Evolutionary conservation across 2,329 filamentous ascomycete species (phyloP).

Genomic region (Exophiala viscosa): DNA sequence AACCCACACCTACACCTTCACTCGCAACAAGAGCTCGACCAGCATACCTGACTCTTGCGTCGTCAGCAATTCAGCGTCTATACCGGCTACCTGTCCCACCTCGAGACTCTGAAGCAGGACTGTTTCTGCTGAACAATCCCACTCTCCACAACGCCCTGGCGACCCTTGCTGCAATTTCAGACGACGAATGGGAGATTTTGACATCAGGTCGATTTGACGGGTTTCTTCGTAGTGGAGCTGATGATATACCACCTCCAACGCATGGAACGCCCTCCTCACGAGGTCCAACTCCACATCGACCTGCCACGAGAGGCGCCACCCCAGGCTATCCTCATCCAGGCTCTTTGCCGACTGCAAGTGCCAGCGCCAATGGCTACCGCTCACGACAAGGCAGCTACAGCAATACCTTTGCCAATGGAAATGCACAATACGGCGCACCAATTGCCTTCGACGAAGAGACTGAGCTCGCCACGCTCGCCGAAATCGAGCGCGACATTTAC

Average conservation of each 20-base stretch:
- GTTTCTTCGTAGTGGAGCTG: constrained; percentile 89
- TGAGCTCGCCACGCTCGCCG: constrained; percentile 82
- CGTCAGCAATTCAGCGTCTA: constrained; percentile 74
- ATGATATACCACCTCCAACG: constrained; percentile 45
- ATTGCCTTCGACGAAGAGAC: constrained; percentile 93
- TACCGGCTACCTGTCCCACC: constrained; percentile 72
- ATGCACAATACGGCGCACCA: constrained; percentile 61
- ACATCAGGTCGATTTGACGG: constrained; percentile 92
- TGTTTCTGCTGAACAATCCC: constrained; percentile 80
- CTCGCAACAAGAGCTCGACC: constrained; percentile 63
- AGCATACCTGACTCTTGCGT: constrained; percentile 70
- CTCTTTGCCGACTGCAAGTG: constrained; percentile 36
- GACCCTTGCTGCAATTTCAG: constrained; percentile 81
- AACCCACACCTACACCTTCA: constrained; percentile 60
- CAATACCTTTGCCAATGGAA: constrained; percentile 48
- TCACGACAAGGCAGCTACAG: constrained; percentile 40
- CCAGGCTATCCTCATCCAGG: constrained; percentile 35
- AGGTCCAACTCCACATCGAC: constrained; percentile 22
- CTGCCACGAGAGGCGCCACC: constrained; percentile 30
- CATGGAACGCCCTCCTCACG: constrained; percentile 29
- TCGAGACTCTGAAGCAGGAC: constrained; percentile 78
- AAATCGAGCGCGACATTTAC: constrained; percentile 91
- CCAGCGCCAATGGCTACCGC: constrained; percentile 41
- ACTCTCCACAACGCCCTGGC: constrained; percentile 79
- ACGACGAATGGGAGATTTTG: constrained; percentile 94